Percentiles rank a stretch among this genome's conserved stretches.
Evolutionary conservation across 1,139 yeast species (phyloP).

Genomic region (Pichia sp.): DNA sequence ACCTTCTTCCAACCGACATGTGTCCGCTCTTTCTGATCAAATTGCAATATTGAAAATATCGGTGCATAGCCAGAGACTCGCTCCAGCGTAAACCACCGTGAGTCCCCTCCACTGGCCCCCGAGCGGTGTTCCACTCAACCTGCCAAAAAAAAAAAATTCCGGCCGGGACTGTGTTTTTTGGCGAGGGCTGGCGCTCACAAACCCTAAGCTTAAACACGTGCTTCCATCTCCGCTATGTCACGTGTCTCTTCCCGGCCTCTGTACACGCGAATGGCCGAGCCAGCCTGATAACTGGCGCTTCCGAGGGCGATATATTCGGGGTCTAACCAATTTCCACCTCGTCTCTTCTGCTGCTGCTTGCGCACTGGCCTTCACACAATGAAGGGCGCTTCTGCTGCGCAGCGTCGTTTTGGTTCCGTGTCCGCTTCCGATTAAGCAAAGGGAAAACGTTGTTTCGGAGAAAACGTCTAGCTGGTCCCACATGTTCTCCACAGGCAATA

Average conservation of each 20-base stretch:
- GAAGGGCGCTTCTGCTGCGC: not conserved
- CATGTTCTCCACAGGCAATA: not conserved
- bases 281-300: not conserved
- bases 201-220: not conserved
- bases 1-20: not conserved
- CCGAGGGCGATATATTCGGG: not conserved
- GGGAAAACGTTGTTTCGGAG: slow-evolving; percentile 3
- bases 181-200: not conserved
- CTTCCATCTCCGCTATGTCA: not conserved
- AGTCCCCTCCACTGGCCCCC: not conserved
- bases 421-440: not conserved
- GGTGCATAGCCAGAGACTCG: not conserved
- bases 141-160: not conserved
- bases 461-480: not conserved
- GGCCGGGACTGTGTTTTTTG: not conserved
- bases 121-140: not conserved
- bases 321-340: not conserved
- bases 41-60: not conserved
- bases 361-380: not conserved
- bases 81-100: not conserved
- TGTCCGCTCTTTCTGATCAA: not conserved
- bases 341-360: not conserved
- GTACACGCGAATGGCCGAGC: not conserved
- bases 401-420: not conserved
- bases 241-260: not conserved